Evolutionary conservation across 1,284 basidiomycete genomes (phyloP).

Genomic region (Trichosporon ovoides): DNA sequence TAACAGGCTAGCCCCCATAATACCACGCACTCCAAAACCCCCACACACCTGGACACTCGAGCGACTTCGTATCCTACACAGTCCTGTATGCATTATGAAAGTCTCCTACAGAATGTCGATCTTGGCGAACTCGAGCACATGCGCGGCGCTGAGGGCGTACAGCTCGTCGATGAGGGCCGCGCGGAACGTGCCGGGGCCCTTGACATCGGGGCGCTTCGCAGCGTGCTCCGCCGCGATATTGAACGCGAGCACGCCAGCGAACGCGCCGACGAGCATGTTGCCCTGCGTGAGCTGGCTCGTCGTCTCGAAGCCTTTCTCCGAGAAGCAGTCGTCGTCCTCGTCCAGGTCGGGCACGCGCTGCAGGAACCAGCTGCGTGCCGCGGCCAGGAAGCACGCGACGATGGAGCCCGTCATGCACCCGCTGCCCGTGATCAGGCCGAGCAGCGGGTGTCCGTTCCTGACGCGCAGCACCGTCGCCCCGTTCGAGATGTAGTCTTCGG

Average conservation of each 20-base stretch:
- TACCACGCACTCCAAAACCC: neutral
- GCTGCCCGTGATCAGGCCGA: slow-evolving; percentile 79
- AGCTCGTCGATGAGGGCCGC: slow-evolving; percentile 80
- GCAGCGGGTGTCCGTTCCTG: slow-evolving; percentile 69
- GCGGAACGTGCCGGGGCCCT: slow-evolving; percentile 81
- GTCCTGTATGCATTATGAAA: neutral
- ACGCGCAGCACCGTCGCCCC: slow-evolving; percentile 64
- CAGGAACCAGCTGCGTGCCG: slow-evolving; percentile 52
- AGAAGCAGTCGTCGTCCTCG: neutral
- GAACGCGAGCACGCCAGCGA: slow-evolving; percentile 71
- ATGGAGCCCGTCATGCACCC: slow-evolving; percentile 71
- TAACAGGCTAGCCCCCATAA: neutral
- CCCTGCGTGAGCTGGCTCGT: slow-evolving; percentile 56
- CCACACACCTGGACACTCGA: neutral
- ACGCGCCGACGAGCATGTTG: slow-evolving; percentile 66
- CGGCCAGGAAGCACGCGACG: slow-evolving; percentile 62
- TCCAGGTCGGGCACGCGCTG: slow-evolving; percentile 17
- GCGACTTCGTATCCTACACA: neutral
- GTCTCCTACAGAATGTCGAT: slow-evolving; percentile 43
- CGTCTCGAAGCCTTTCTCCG: slow-evolving; percentile 18
- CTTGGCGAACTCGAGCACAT: slow-evolving; percentile 54
- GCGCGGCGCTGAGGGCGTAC: slow-evolving; percentile 59
- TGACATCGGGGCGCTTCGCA: slow-evolving; percentile 61
- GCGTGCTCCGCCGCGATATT: slow-evolving; percentile 81
- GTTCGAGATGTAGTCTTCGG: slow-evolving; percentile 79